phyloP scores from a whole-genome alignment of 1,284 basidiomycete genomes.

The Apiotrichum gracile region DNA sequence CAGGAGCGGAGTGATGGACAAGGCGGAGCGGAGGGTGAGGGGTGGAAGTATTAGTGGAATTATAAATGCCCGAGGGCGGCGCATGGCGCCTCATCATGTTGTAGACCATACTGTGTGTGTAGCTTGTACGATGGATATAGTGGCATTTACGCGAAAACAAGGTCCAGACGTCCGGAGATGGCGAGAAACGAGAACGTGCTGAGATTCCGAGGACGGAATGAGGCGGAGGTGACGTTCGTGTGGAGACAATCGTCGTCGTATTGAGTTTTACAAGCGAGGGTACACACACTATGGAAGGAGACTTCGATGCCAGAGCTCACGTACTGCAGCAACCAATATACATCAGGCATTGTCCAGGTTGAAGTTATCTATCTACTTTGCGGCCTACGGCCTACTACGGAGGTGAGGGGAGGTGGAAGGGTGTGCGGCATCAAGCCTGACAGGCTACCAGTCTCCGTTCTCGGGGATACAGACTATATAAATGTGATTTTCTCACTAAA shows the following conservation, averaged over 20 bases:
- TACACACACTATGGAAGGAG: no score
- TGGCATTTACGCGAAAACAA: no score
- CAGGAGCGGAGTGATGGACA: not conserved
- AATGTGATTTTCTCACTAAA: not conserved
- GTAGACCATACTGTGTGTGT: no score
- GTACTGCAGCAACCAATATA: not conserved
- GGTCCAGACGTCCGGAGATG: no score
- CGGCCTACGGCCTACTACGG: not conserved
- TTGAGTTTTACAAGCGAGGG: no score
- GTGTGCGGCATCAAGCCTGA: not conserved
- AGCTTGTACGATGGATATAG: no score
- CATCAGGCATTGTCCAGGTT: not conserved
- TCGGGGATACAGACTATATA: not conserved
- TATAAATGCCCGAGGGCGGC: not conserved
- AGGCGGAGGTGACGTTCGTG: no score
- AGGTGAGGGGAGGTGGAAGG: not conserved
- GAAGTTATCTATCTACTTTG: not conserved
- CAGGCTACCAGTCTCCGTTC: not conserved
- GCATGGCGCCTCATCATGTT: no score
- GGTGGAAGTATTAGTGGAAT: not conserved
- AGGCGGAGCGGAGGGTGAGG: not conserved
- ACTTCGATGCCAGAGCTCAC: no score
- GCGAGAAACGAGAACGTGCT: no score
- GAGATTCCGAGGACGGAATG: no score
- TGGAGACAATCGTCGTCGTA: no score